Evolutionary conservation across 2,329 filamentous ascomycete species (phyloP).

Genomic region (Nemania serpens): DNA sequence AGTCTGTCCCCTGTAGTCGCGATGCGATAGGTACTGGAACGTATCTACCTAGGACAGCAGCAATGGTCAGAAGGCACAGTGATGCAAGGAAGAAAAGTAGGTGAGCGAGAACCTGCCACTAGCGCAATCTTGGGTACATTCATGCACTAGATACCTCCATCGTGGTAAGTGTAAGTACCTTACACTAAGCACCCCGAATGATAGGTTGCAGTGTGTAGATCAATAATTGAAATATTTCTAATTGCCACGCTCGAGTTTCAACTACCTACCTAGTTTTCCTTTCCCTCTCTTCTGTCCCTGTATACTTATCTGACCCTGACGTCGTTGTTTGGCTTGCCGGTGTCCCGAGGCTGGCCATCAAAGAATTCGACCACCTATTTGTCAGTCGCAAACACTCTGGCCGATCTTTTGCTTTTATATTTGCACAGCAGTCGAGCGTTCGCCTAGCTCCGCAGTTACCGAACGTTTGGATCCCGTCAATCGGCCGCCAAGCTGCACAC

Average conservation of each 20-base stretch:
- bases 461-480: not conserved
- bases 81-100: no score
- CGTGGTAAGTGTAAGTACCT: not conserved
- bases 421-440: not conserved
- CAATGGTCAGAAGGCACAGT: no score
- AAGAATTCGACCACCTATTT: not conserved
- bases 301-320: not conserved
- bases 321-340: not conserved
- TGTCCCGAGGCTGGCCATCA: not conserved
- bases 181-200: not conserved
- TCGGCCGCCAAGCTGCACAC: not conserved
- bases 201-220: constrained; percentile 13
- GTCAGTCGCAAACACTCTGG: not conserved
- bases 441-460: not conserved
- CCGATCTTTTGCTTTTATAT: not conserved
- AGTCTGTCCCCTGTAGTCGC: no score
- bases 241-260: constrained; percentile 1
- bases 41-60: no score
- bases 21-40: no score
- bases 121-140: no score
- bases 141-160: not conserved
- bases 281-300: not conserved
- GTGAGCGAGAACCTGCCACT: no score
- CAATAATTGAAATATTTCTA: constrained; percentile 17
- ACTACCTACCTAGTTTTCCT: not conserved